Conservation (phyloP, 2,329 filamentous ascomycete genomes). For the Calonectria henricotiae region DNA sequence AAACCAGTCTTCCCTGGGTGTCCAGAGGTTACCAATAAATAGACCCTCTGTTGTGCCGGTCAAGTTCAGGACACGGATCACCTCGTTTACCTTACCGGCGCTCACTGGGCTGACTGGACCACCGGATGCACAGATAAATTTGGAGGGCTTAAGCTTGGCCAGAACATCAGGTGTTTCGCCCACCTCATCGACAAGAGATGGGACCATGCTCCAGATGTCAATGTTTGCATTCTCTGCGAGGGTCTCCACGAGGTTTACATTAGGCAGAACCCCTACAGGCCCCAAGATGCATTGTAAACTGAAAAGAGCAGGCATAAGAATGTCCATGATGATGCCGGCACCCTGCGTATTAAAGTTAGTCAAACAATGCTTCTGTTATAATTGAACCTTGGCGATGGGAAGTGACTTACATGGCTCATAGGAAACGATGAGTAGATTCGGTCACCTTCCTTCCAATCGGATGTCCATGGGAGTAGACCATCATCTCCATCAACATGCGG, state of each 20-base stretch:
- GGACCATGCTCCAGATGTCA: conserved; percentile 60
- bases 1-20: conserved; percentile 52
- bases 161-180: conserved; percentile 55
- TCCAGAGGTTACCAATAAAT: conserved; percentile 56
- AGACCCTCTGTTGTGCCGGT: conserved; percentile 57
- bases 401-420: conserved; percentile 55
- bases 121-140: conserved; percentile 59
- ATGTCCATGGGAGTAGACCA: conserved; percentile 52
- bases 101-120: conserved; percentile 54
- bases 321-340: conserved; percentile 62
- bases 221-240: conserved; percentile 57
- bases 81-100: conserved; percentile 54
- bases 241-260: conserved; percentile 56
- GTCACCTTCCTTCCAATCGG: conserved; percentile 53
- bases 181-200: conserved; percentile 57
- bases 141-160: conserved; percentile 53
- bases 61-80: conserved; percentile 56
- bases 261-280: conserved; percentile 56
- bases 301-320: conserved; percentile 59
- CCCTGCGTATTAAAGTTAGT: conserved; percentile 50
- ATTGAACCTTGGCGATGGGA: neutral
- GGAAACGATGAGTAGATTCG: conserved; percentile 58
- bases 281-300: conserved; percentile 58
- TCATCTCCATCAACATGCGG: conserved; percentile 54
- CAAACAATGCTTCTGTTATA: neutral